A percentile compares a stretch with the other conserved stretches of the same genome.
phyloP scores from a whole-genome alignment of 148 eudicot genomes.

The Rhododendron griersonianum region DNA sequence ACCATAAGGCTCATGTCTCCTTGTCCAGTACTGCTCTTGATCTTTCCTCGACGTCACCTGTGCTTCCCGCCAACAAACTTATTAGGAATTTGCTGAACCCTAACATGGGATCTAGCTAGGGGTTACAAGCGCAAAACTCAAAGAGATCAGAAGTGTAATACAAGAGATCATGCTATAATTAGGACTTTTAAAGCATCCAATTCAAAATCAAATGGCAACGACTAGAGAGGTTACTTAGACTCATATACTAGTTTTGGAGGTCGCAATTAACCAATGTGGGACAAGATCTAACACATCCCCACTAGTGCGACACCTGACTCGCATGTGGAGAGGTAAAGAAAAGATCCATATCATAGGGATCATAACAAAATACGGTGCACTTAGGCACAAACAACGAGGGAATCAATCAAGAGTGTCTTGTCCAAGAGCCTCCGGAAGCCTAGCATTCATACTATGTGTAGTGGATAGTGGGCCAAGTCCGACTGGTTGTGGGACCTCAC shows the following conservation, averaged over 20 bases:
- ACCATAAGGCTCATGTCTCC: background rate
- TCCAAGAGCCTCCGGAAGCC: no score
- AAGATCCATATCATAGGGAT: background rate
- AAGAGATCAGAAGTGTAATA: background rate
- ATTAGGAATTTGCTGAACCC: no score
- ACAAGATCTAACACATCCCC: background rate
- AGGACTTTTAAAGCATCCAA: no score
- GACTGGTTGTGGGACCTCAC: no score
- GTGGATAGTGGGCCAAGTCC: no score
- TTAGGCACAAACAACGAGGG: no score
- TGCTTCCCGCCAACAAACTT: no score
- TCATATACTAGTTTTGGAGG: no score
- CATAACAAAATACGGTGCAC: background rate
- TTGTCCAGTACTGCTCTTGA: conserved; percentile 21
- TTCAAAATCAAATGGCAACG: no score
- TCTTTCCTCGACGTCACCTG: conserved; percentile 20
- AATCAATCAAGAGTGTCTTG: no score
- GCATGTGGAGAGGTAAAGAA: background rate
- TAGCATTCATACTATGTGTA: no score
- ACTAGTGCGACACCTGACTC: background rate
- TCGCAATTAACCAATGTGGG: background rate
- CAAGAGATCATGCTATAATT: background rate
- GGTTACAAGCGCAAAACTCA: background rate
- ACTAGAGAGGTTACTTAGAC: no score
- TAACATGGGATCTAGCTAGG: background rate